Base-by-base conservation (phyloP, 805 yeast species). In the Diddensiella transvaalensis region DNA sequence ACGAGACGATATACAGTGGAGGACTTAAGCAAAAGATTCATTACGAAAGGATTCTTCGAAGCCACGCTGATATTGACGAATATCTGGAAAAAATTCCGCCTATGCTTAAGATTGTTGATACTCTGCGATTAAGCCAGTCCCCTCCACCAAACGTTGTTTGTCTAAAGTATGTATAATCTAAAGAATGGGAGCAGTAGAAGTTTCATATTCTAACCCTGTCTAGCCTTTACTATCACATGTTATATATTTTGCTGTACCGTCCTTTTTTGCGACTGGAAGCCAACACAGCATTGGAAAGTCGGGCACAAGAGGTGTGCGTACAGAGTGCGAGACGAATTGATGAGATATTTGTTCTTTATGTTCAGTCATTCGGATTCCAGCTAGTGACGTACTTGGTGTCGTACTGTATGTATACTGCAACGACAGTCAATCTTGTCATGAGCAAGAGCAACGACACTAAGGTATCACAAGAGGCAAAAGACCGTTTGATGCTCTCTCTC, bases 221-320 rank as follows among this genome's bases (percentile, higher is more conserved):
- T 4, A 42, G 46, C 33, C 29, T 42, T 8, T 42, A 42, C 26
- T 42, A 30, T 30, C 39, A 42, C 35, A 42, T 42, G 46, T 29
- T 42, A 10, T 19, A 15, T 21, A 33, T 42, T 4, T 30, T 42
- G 23, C 26, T 42, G 22, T 42, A 29, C 40, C 46, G 46, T 39
- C 46, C 46, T 18, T 42, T 42, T 32, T 32, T 42, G 26, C 18
- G 35, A 26, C 22, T 32, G 18, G 46, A 42, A 8, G 24, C 40
- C n/a, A 3, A n/a, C 13, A 17, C 40, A 10, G 39, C 18, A 3
- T 42, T 42, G 18, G 46, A 42, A 26, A 29, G n/a, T 11, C 42
- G 26, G 39, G 21, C 46, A 3, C 46, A 42, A 21, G 19, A 18
- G 17, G 46, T 42, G 13, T 42, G 46, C 17, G 22, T 42, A 2